Percentiles rank a stretch among this genome's conserved stretches.
phyloP scores from a whole-genome alignment of 305 asterid genomes.

The Ilex paraguariensis region DNA sequence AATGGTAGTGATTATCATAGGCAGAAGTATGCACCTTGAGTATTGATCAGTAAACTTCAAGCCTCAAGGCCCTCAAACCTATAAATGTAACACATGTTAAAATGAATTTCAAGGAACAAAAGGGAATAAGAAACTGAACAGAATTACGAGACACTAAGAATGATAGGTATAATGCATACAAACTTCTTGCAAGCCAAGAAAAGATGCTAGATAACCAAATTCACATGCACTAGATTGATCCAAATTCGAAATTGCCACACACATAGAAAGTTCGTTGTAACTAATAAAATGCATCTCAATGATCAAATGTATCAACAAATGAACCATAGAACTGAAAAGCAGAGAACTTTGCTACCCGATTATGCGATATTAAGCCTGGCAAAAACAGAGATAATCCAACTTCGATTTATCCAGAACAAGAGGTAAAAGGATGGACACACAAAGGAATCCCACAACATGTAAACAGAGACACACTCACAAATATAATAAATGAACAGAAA shows the following conservation, averaged over 20 bases:
- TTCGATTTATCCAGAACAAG: too few relatives aligned
- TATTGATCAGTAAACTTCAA: constrained; percentile 33
- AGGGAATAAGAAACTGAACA: too few relatives aligned
- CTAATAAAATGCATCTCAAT: background rate
- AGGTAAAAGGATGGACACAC: background rate
- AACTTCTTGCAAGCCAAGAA: too few relatives aligned
- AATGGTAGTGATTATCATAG: constrained; percentile 2
- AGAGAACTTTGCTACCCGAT: too few relatives aligned
- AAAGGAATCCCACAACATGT: background rate
- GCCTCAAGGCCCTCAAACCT: constrained; percentile 51
- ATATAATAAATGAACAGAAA: background rate
- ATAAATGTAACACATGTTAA: constrained; percentile 21
- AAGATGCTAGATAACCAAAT: too few relatives aligned
- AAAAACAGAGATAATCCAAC: too few relatives aligned
- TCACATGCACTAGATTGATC: too few relatives aligned
- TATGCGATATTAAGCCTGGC: too few relatives aligned
- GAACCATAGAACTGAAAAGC: background rate
- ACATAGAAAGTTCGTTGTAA: too few relatives aligned
- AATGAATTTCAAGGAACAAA: background rate
- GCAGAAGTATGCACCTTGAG: constrained; percentile 33
- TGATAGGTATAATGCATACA: too few relatives aligned
- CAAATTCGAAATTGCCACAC: too few relatives aligned
- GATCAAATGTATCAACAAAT: background rate
- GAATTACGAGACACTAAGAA: too few relatives aligned
- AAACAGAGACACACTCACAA: constrained; percentile 1